A percentile compares a stretch with the other conserved stretches of the same genome.
Evolutionary conservation across 805 yeast genomes (phyloP).

Genomic region (Yamadazyma kitorensis): DNA sequence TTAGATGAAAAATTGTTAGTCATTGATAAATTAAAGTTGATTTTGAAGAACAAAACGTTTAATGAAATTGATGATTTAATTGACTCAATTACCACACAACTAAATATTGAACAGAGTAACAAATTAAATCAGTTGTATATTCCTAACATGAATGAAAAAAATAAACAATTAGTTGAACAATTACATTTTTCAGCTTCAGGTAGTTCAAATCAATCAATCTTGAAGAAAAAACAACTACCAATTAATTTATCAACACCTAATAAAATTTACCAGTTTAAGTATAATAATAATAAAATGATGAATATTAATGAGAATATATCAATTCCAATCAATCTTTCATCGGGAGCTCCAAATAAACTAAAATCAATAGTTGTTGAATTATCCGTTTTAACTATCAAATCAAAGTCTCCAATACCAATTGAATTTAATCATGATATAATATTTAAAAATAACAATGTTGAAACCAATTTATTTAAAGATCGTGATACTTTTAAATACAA

Average conservation of each 20-base stretch:
- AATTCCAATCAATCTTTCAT: slow-evolving; percentile 8
- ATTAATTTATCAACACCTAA: slow-evolving; percentile 16
- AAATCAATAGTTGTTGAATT: slow-evolving; percentile 24
- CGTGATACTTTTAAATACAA: slow-evolving; percentile 24
- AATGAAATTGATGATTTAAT: slow-evolving; percentile 2
- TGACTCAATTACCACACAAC: slow-evolving; percentile 5
- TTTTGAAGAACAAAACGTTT: not conserved
- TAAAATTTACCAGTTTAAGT: slow-evolving; percentile 16
- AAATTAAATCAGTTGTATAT: slow-evolving; percentile 23
- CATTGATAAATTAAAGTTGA: slow-evolving; percentile 1
- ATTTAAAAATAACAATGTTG: slow-evolving; percentile 19
- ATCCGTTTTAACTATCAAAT: slow-evolving; percentile 28
- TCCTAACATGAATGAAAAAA: slow-evolving; percentile 7
- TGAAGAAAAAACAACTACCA: no score
- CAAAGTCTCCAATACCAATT: slow-evolving; percentile 35
- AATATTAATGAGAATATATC: slow-evolving; percentile 1
- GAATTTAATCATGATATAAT: slow-evolving; percentile 37
- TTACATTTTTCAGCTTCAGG: no score
- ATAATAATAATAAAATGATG: slow-evolving; percentile 8
- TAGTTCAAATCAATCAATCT: slow-evolving; percentile 1
- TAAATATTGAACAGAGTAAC: slow-evolving; percentile 1
- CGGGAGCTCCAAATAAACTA: slow-evolving; percentile 19
- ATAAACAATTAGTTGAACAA: no score
- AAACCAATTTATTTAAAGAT: slow-evolving; percentile 10
- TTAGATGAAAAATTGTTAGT: slow-evolving; percentile 24